These are phyloP conservation scores for Chloris gayana DNA, from an alignment of 176 grass and related monocot species.

Conservation along the genomic window DNA sequence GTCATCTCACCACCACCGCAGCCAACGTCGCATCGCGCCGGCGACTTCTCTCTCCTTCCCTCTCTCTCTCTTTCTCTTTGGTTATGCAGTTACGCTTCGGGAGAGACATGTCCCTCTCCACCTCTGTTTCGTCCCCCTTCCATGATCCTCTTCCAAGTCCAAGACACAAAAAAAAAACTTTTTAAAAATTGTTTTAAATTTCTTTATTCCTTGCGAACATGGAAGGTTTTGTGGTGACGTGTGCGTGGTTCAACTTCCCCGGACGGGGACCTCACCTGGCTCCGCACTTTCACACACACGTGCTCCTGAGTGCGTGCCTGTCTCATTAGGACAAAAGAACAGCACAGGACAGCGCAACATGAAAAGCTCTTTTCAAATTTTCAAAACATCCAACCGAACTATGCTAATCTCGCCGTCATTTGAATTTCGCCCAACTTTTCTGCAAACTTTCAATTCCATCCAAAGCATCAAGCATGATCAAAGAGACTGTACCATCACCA, in stretches of 20 bases:
- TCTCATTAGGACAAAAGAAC: background rate
- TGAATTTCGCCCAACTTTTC: background rate
- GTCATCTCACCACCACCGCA: conserved; percentile 29
- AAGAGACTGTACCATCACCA: background rate
- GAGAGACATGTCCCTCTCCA: too few relatives aligned
- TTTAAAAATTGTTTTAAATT: background rate
- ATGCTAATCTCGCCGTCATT: background rate
- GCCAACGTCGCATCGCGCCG: conserved; percentile 39
- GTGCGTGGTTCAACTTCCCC: background rate
- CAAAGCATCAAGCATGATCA: background rate
- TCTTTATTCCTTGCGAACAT: conserved; percentile 7
- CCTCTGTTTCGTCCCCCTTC: background rate
- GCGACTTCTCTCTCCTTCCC: too few relatives aligned
- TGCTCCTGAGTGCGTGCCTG: background rate
- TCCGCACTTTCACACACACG: background rate
- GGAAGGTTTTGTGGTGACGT: background rate
- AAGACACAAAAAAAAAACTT: too few relatives aligned
- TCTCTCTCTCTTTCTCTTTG: background rate
- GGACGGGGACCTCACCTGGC: background rate
- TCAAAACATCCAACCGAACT: background rate
- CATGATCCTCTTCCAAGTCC: background rate
- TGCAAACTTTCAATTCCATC: background rate
- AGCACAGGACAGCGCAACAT: background rate
- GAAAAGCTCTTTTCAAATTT: background rate
- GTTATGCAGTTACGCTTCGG: background rate